Conservation (phyloP, 129 eudicot genomes). For the carrot (Daucus carota) region DNA sequence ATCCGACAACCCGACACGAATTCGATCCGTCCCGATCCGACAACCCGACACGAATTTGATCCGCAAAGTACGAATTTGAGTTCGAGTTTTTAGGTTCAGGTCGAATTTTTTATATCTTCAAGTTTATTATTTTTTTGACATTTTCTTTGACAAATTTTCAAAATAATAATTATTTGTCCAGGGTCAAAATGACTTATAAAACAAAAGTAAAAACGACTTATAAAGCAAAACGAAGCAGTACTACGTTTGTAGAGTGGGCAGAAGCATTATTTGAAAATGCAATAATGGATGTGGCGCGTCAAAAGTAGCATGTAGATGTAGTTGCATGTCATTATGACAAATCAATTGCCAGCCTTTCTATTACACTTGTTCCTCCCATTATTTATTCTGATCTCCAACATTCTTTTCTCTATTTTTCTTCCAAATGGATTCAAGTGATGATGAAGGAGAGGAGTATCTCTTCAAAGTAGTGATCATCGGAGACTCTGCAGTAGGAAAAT, state of each 20-base stretch:
- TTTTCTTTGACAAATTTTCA: too few species aligned
- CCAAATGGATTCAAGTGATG: constrained; percentile 28
- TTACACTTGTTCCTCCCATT: not conserved
- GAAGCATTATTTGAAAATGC: not conserved
- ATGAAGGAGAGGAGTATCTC: constrained; percentile 75
- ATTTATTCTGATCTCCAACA: not conserved
- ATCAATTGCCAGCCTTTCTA: not conserved
- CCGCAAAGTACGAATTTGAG: too few species aligned
- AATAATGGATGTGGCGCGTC: constrained; percentile 1
- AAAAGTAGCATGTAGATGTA: constrained; percentile 1
- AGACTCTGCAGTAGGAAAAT: constrained; percentile 84
- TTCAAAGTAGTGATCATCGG: constrained; percentile 89
- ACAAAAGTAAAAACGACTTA: too few species aligned
- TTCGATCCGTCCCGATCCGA: too few species aligned
- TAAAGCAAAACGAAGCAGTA: too few species aligned
- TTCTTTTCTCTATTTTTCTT: not conserved
- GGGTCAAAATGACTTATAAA: too few species aligned
- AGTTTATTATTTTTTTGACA: too few species aligned
- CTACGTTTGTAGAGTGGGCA: not conserved
- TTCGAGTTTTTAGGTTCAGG: too few species aligned
- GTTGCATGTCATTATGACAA: constrained; percentile 3
- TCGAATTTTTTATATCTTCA: too few species aligned
- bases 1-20: too few species aligned
- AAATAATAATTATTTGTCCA: too few species aligned
- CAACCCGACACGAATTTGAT: too few species aligned